Base-by-base conservation (phyloP, 2,329 filamentous ascomycete species). In the Cytospora piceae region DNA sequence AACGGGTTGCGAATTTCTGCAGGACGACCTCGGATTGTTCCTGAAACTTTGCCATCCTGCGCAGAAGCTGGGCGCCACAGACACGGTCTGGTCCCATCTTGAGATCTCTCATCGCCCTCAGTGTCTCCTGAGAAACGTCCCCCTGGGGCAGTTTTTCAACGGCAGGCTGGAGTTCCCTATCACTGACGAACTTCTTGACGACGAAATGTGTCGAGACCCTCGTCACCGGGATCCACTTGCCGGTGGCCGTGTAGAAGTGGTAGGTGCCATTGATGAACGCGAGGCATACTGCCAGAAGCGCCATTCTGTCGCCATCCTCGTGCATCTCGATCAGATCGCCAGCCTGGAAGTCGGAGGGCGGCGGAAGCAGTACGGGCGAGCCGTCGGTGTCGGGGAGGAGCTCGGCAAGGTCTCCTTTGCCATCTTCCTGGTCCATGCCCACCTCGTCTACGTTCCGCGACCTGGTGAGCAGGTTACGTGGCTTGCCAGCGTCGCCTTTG, bases 211-310 rank as follows among this genome's bases (percentile, higher is more conserved):
- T 77, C 53, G 74, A 77, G 34, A 83, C 73, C 20, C 76, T 76
- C 46, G 78, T 64, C 60, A 77, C 79, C 11, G 79, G 78, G 72
- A 85, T 82, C 76, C 80, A 81, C 70, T 80, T 81, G 68, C 85
- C 85, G 20, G 78, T 81, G 69, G 73, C 79, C 34, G 82, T 81
- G 72, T 86, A 87, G 72, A 83, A 86, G 72, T 87, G 83, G 69
- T 85, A 77, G 52, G 81, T 76, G 22, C 80, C 80, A 49, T 82
- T 79, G 68, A 83, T 79, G 61, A 76, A 79, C 17, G 84, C 84
- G 9, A 88, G 75, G 69, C 82, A 85, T 54, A 88, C 72, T 15
- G 80, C 85, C 54, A 87, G 76, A 20, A 85, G 68, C 5, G 82
- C 80, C 24, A 81, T 74, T 31, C 82, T 70, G 54, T 72, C 51